Evolutionary conservation across 129 eudicot genomes (phyloP), one percentile per base, ranked within the genome.

Genomic region (Calendula officinalis): DNA sequence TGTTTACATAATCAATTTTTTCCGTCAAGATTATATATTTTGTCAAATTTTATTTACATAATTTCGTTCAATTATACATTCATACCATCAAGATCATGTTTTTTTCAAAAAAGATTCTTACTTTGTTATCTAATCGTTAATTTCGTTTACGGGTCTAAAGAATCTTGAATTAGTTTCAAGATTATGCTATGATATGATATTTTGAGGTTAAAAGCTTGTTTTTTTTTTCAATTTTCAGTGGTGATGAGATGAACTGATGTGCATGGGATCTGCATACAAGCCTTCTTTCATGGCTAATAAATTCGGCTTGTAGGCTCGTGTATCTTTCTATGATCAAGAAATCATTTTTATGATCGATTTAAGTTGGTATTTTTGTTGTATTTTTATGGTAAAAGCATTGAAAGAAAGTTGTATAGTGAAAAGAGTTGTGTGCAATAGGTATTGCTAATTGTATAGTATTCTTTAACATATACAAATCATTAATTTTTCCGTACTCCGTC

Each of bases 91-190:
- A 38, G 40, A 53, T 41, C 52, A 22, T 39, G 36, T 27, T 52
- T 39, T 40, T 53, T 66, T 5, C 2, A 6, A 68, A 57, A 69
- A 58, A 35, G 4, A 9, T 56, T 11, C 30, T 15, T 57, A 46
- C 66, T 68, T 44, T 32, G 6, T 57, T 4, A 46, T 69, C 60
- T 36, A 45, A 48, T 70, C 60, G 27, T 48, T 70, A 4, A 10
- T 70, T 70, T 70, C 1, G 46, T 48, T 48, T 39, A 45, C 3
- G 68, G 62, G 61, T 7, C 6, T 36, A 43, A 72, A 54, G 12
- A 64, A 72, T 63, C 64, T 62, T 72, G 37, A 49, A 43, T 15
- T 14, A 5, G 27, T 62, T 62, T 72, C 63, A 35, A 72, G 64
- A 41, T 44, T 35, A 6, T 42, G 17, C 42, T 4, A 13, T 35